These are phyloP conservation scores for Suhomyces sp. DNA, from an alignment of 805 yeast genomes.

Conservation along the genomic window DNA sequence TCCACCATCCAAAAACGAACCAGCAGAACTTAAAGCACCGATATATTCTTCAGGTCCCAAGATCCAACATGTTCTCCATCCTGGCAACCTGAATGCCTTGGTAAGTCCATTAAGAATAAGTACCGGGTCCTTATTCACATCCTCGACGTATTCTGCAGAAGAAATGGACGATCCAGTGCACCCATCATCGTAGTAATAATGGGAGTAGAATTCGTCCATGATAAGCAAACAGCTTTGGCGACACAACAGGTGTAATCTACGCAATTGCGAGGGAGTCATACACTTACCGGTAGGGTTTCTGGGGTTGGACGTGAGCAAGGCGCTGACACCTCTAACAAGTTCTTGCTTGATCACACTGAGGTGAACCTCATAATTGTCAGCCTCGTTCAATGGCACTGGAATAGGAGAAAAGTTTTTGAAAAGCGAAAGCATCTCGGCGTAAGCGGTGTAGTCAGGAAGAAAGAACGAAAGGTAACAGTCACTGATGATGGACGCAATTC, in stretches of 20 bases:
- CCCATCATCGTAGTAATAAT: slow-evolving; percentile 54
- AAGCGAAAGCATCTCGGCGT: slow-evolving; percentile 62
- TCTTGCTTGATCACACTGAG: slow-evolving; percentile 52
- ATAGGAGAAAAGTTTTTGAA: slow-evolving; percentile 63
- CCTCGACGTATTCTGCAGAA: slow-evolving; percentile 51
- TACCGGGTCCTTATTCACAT: slow-evolving; percentile 59
- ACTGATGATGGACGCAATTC: slow-evolving; percentile 59
- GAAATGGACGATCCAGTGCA: slow-evolving; percentile 53
- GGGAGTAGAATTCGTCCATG: slow-evolving; percentile 64
- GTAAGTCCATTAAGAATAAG: slow-evolving; percentile 60
- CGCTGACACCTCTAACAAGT: slow-evolving; percentile 56
- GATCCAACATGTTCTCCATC: slow-evolving; percentile 66
- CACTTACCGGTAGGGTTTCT: slow-evolving; percentile 62
- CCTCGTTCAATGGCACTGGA: slow-evolving; percentile 59
- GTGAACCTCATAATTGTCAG: slow-evolving; percentile 57
- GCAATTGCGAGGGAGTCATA: slow-evolving; percentile 47
- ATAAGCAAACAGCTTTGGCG: slow-evolving; percentile 53
- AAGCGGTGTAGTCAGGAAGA: slow-evolving; percentile 64
- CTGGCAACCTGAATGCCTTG: slow-evolving; percentile 61
- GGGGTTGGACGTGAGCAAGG: slow-evolving; percentile 58
- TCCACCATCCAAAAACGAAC: slow-evolving; percentile 62
- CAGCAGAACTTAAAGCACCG: slow-evolving; percentile 54
- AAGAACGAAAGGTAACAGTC: slow-evolving; percentile 61
- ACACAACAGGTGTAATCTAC: slow-evolving; percentile 51
- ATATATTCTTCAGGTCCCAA: slow-evolving; percentile 62